Evolutionary conservation across 768 basidiomycete genomes (phyloP), one percentile per base, ranked within the genome.

Genomic region (Mycena haematopus): DNA sequence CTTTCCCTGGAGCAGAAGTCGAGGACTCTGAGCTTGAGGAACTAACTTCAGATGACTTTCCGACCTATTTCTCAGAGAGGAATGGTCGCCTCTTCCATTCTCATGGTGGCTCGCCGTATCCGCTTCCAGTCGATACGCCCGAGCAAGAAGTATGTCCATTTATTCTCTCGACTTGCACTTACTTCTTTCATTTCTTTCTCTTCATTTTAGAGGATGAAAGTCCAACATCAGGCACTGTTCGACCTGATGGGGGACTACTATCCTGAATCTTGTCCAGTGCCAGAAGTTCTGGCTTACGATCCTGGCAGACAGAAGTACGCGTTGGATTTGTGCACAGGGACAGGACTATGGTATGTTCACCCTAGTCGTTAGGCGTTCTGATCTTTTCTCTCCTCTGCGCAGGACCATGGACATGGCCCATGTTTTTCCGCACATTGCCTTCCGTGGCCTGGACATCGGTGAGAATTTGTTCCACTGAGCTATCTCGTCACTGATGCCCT

Each of bases 361-460:
- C 53, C 58, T 70, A 63, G 65, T 61, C 51, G 51, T 58, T 60
- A 54, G 65, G 54, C 65, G 63, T 70, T 68, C 60, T 22, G 24
- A 15, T 17, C 22, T 17, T 14, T n/a, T 46, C 4, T 29, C 42
- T 14, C 33, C 33, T 38, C 35, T 19, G n/a, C n/a, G n/a, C n/a
- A 93, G 92, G 92, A 78, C 86, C 5, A 80, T 88, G 74, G 89
- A 92, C 66, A 89, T 93, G 87, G 89, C 88, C 57, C 73, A 70
- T 49, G 78, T 79, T 52, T 93, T 88, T 71, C 87, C 86, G 19
- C 78, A 83, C 68, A 88, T 85, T 63, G 75, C 76, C 68, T 91
- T 93, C 72, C 79, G 82, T 67, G 92, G 89, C 44, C 73, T 91
- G 54, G 92, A 94, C 75, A 88, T 92, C 67, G 92, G 92, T 92